Percentiles rank a stretch among this genome's conserved stretches.
Evolutionary conservation across 352 stramenopile species (phyloP).

Genomic region (Pythium aquatile): DNA sequence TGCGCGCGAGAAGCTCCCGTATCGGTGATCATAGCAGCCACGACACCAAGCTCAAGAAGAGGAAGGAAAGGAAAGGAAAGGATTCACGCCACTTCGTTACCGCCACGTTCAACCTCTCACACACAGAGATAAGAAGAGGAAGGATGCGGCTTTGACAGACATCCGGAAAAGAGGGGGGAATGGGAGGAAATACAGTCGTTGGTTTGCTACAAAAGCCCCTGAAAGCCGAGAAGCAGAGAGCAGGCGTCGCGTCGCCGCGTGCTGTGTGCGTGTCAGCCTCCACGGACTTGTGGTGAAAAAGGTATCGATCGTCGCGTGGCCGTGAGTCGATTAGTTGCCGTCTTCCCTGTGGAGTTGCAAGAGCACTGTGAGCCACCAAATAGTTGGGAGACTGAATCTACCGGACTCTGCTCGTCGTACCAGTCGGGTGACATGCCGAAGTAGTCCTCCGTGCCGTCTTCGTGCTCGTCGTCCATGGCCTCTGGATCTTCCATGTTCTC

Average conservation of each 20-base stretch:
- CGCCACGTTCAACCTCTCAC: slow-evolving; percentile 13
- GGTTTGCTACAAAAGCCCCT: slow-evolving; percentile 3
- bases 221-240: not conserved
- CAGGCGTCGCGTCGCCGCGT: not conserved
- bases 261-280: not conserved
- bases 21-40: slow-evolving; percentile 32
- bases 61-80: slow-evolving; percentile 4
- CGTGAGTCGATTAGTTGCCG: slow-evolving; percentile 20
- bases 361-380: not conserved
- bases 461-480: slow-evolving; percentile 67
- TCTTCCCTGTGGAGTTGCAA: slow-evolving; percentile 19
- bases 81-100: slow-evolving; percentile 27
- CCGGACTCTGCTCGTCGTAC: slow-evolving; percentile 31
- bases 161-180: not conserved
- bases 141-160: not conserved
- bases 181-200: not conserved
- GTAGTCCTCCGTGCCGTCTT: slow-evolving; percentile 82
- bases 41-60: not conserved
- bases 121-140: slow-evolving; percentile 14
- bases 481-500: slow-evolving; percentile 76
- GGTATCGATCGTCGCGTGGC: not conserved
- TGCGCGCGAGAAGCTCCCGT: slow-evolving; percentile 47
- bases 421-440: slow-evolving; percentile 86
- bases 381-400: not conserved
- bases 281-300: not conserved